Percentiles rank a stretch among this genome's conserved stretches.
These are phyloP conservation scores for Arctium minus DNA, from an alignment of 129 eudicot genomes.

Conservation along the genomic window DNA sequence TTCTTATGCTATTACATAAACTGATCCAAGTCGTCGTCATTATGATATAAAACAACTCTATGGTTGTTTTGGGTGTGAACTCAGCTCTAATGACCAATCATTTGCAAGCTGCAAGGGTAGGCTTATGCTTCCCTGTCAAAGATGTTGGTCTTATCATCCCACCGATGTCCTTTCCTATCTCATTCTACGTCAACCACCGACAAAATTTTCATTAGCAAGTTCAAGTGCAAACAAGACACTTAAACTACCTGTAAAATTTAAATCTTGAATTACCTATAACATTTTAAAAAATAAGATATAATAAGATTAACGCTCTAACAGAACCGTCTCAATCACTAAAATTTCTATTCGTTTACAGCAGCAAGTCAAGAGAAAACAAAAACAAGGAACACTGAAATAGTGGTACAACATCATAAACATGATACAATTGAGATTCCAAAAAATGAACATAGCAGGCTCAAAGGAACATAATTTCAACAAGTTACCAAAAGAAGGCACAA, in stretches of 20 bases:
- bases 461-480: conserved; percentile 12
- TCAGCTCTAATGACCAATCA: not conserved
- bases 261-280: not conserved
- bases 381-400: not conserved
- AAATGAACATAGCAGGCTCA: not conserved
- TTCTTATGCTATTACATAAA: not conserved
- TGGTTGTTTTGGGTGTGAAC: not conserved
- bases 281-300: too few species aligned
- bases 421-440: conserved; percentile 9
- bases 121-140: not conserved
- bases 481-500: conserved; percentile 13
- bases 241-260: not conserved
- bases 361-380: not conserved
- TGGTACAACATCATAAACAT: conserved; percentile 4
- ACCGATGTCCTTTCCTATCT: not conserved
- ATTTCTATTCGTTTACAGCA: conserved; percentile 6
- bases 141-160: too few species aligned
- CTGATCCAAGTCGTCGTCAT: not conserved
- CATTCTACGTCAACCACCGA: not conserved
- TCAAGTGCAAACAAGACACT: not conserved
- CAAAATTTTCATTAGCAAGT: not conserved
- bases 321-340: not conserved
- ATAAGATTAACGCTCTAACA: not conserved
- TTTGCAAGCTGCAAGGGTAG: not conserved
- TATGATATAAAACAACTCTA: not conserved